Base-by-base conservation (phyloP, 2,329 filamentous ascomycete species). In the Corinectria fuckeliana region DNA sequence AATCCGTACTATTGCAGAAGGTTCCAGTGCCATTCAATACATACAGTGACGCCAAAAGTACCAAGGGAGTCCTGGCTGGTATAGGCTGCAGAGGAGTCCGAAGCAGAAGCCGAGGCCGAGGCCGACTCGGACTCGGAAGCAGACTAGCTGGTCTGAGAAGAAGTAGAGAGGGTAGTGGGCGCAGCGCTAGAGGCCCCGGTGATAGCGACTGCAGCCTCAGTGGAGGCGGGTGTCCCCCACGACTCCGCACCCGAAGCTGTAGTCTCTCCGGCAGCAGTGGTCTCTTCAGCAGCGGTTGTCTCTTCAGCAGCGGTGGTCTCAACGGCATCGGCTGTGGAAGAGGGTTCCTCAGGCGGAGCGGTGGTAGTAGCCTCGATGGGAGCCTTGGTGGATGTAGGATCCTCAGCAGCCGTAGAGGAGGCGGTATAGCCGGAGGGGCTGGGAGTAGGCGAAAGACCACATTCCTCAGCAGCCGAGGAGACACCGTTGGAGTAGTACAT, bases 401-500 rank as follows among this genome's bases (percentile, higher is more conserved):
- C 41, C 23, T 45, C 42, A 1, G 9, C 14, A n/a, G 16, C 42
- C 2, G 42, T 45, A 25, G 20, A 47, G 8, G 55, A 23, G 20
- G 55, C 38, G 3, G 10, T n/a, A 5, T 2, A 54, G 1, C 65
- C 65, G 18, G 65, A 67, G 4, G 65, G 49, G 2, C 55, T 68
- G 3, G 65, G 65, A 8, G 58, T 38, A 3, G 65, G 62, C 1
- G 62, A 62, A 4, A 67, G 58, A 3, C 69, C 69, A 28, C 77
- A 79, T 6, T 58, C 36, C 5, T 63, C 44, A 5, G 74, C 79
- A 3, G 70, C 73, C 14, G 47, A 65, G n/a, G 66, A 71, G 21
- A 82, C 63, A 0, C 72, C 71, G 39, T 58, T 66, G 10, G 79
- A 73, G 60, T 82, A 82, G 69, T 76, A 76, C 41, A 72, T 65